These are phyloP conservation scores for Heteromeles arbutifolia DNA, from an alignment of 306 rosid genomes.

Conservation along the genomic window DNA sequence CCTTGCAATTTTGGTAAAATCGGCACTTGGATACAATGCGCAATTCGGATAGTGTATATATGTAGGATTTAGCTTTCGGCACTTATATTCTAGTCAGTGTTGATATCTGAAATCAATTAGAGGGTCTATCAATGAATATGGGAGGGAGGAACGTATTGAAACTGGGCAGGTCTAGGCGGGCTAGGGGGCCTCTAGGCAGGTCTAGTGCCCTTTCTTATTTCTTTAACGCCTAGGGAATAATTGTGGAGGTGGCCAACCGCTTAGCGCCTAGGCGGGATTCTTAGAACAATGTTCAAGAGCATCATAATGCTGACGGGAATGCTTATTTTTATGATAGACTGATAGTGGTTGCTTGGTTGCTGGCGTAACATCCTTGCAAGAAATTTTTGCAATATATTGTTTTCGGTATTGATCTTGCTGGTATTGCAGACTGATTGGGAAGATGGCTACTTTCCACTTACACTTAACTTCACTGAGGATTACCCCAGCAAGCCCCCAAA, in stretches of 20 bases:
- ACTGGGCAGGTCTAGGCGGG: no score
- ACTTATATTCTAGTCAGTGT: background rate
- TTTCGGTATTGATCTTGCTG: background rate
- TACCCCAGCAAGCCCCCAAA: slow-evolving; percentile 93
- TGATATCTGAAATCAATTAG: no score
- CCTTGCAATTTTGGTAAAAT: background rate
- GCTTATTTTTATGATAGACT: background rate
- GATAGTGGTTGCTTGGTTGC: background rate
- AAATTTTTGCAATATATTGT: background rate
- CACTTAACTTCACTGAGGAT: slow-evolving; percentile 81
- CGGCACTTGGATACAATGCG: background rate
- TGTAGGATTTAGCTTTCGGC: no score
- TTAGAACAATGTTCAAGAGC: background rate
- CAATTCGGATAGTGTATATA: background rate
- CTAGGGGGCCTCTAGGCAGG: no score
- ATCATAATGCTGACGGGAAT: background rate
- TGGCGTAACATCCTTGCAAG: background rate
- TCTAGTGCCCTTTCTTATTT: no score
- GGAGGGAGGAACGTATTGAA: no score
- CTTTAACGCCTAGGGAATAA: no score
- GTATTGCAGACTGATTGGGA: slow-evolving; percentile 88
- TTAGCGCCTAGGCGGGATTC: no score
- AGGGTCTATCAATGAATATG: no score
- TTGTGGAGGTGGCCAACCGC: no score
- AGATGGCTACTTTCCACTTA: slow-evolving; percentile 72